Conservation (phyloP, 2,329 filamentous ascomycete species). For the Penicillium carneum region DNA sequence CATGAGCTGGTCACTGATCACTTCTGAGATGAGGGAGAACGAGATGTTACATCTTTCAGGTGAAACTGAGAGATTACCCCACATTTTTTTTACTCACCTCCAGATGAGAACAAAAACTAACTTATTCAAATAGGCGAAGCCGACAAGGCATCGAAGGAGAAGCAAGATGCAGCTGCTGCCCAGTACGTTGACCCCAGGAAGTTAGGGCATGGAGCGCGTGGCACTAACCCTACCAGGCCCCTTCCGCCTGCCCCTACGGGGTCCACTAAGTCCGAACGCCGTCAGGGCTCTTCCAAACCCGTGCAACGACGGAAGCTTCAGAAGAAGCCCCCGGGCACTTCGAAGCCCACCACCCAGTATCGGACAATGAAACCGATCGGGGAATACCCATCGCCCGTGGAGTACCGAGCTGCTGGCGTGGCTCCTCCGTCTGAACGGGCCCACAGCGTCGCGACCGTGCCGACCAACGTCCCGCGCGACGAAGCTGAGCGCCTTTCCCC, state of each 20-base stretch:
- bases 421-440: constrained; percentile 31
- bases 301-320: constrained; percentile 28
- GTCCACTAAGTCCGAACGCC: constrained; percentile 26
- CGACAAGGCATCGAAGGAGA: neutral
- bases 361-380: constrained; percentile 35
- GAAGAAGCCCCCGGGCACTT: constrained; percentile 28
- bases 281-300: constrained; percentile 26
- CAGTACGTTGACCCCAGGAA: constrained; percentile 19
- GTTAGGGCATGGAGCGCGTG: constrained; percentile 31
- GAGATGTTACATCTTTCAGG: constrained; percentile 5
- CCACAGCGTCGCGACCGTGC: constrained; percentile 25
- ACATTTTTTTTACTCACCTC: neutral
- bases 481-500: constrained; percentile 16
- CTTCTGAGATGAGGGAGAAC: neutral
- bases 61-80: constrained; percentile 3
- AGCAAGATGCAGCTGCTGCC: neutral
- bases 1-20: neutral
- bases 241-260: constrained; percentile 36
- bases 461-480: constrained; percentile 10
- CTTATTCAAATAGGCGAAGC: constrained; percentile 1
- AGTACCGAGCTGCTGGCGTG: constrained; percentile 34
- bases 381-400: constrained; percentile 32
- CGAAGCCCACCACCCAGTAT: constrained; percentile 6
- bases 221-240: constrained; percentile 34
- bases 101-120: constrained; percentile 1